These are phyloP conservation scores for Diddensiella transvaalensis DNA, from an alignment of 805 yeast species.

Conservation along the genomic window DNA sequence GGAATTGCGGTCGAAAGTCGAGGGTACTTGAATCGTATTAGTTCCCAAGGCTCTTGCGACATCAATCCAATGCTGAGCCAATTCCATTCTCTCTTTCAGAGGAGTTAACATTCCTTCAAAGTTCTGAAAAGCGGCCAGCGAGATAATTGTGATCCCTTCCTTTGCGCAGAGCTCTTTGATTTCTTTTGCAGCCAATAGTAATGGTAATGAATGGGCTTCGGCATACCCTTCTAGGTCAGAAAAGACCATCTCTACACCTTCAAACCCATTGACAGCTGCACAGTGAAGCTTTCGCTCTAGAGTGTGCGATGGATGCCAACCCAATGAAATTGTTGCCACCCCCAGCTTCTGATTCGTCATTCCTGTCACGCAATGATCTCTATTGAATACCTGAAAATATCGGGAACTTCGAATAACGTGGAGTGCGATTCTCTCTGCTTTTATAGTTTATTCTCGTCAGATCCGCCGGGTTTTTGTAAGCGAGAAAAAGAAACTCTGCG, in stretches of 20 bases:
- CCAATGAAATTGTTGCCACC: constrained; percentile 9
- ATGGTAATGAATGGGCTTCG: background rate
- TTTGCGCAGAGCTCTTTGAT: constrained; percentile 5
- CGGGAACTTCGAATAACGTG: too few species aligned
- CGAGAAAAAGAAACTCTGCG: too few species aligned
- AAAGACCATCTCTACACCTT: constrained; percentile 26
- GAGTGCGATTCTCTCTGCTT: too few species aligned
- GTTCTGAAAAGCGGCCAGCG: constrained; percentile 5
- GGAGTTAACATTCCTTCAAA: constrained; percentile 10
- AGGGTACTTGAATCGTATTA: constrained; percentile 16
- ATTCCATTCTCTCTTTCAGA: constrained; percentile 3
- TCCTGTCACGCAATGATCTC: too few species aligned
- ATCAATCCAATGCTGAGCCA: constrained; percentile 14
- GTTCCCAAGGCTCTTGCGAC: constrained; percentile 12
- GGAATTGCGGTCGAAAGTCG: constrained; percentile 5
- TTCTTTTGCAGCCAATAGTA: constrained; percentile 1
- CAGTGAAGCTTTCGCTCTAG: constrained; percentile 6
- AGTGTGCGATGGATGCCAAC: constrained; percentile 10
- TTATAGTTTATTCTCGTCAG: too few species aligned
- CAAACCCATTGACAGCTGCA: constrained; percentile 16
- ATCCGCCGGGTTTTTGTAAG: too few species aligned
- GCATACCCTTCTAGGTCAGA: constrained; percentile 7
- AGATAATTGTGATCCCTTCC: background rate
- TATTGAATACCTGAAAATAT: too few species aligned
- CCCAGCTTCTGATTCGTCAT: too few species aligned